Percentiles rank a stretch among this genome's conserved stretches.
Conservation (phyloP, 2,329 filamentous ascomycete species). For the Aplosporella prunicola region DNA sequence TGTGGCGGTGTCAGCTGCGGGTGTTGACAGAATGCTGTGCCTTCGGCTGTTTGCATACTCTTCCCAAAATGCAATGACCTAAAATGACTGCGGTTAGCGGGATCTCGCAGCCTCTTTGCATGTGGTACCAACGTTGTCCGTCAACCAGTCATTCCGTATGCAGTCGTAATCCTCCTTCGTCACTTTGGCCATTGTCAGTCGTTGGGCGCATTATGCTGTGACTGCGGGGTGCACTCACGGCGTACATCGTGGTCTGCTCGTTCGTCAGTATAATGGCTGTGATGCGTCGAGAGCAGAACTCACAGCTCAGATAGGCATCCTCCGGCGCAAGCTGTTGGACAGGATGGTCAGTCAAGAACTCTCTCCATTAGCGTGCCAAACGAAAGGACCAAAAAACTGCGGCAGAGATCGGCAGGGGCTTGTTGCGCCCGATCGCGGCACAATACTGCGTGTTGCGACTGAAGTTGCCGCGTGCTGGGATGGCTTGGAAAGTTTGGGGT, state of each 20-base stretch:
- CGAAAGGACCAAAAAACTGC: background rate
- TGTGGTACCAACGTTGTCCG: conserved; percentile 65
- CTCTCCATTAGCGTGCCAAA: conserved; percentile 2
- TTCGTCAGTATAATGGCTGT: conserved; percentile 16
- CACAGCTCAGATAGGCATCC: conserved; percentile 62
- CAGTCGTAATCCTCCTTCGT: conserved; percentile 83
- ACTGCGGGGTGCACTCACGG: too few species aligned
- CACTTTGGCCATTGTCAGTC: too few species aligned
- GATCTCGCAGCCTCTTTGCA: background rate
- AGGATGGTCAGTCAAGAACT: too few species aligned
- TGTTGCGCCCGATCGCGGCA: background rate
- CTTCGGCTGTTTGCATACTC: conserved; percentile 47
- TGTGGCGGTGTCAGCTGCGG: conserved; percentile 2
- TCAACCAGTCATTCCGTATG: conserved; percentile 88
- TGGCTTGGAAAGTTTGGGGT: background rate
- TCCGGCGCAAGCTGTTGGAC: conserved; percentile 48
- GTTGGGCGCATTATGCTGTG: too few species aligned
- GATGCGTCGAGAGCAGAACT: conserved; percentile 28
- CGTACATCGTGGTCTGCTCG: conserved; percentile 53
- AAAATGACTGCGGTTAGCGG: conserved; percentile 6
- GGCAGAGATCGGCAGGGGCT: conserved; percentile 9
- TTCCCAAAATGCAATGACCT: conserved; percentile 98
- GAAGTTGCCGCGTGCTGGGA: background rate
- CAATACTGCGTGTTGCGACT: background rate
- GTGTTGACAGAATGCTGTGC: background rate